Base-by-base conservation (phyloP, 306 rosid genomes). In the Lathyrus tuberosus region DNA sequence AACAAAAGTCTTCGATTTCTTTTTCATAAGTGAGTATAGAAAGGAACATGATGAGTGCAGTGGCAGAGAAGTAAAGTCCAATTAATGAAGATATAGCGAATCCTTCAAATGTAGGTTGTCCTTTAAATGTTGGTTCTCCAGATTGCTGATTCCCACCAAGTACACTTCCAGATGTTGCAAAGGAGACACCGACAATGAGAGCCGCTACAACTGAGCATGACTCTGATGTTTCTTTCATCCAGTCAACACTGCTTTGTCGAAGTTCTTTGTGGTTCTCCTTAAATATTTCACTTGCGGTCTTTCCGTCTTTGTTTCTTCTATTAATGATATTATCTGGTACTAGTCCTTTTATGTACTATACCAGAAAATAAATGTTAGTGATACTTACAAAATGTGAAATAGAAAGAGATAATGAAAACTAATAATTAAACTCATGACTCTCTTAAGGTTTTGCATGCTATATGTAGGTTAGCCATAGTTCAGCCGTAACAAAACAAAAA, bases 31-130 rank as follows among this genome's bases (percentile, higher is more conserved):
- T n/a, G 52, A 46, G 53, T 15, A 47, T 47, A 47, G 53, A 37
- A 0, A 87, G 87, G 58, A 90, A 90, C 81, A 84, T 84, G 1
- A 88, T 62, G 16, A 88, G 35, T 3, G 87, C 60, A 0, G 81
- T 80, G 8, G 84, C 79, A 0, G 95, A 90, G 76, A 75, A 84
- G 63, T 83, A 84, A 0, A 88, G 87, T 0, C 86, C 86, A 6
- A 81, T 10, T 0, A 86, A 63, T 0, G 90, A 80, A 0, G 82
- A 22, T 10, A 84, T 65, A 3, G 82, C 80, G n/a, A 87, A 86
- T 1, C 57, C 0, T 0, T 87, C 67, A 24, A 87, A 84, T 0
- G 65, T 74, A 0, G 83, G 84, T 2, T 33, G 46, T 6, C 71
- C 72, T 40, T 58, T 80, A 2, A 86, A 76, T 0, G 10, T 18